Base-by-base conservation (phyloP, 345 rosid genomes). In the Hibiscus tridactylites region DNA sequence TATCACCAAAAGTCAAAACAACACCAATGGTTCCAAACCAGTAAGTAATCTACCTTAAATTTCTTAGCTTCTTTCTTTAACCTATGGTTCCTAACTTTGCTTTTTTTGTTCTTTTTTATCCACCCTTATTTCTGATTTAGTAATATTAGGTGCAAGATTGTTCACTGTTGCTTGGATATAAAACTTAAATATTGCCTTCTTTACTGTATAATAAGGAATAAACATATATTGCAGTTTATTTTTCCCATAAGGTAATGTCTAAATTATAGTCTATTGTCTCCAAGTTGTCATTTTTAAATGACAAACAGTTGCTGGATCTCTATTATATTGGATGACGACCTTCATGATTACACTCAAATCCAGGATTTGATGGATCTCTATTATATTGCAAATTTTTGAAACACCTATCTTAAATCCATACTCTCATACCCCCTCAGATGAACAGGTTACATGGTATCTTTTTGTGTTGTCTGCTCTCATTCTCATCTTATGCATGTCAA, bases 11-110 rank as follows among this genome's bases (percentile, higher is more conserved):
- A 74, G 84, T 88, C 50, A 80, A 74, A 58, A 88, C 92, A 29
- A 93, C 98, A 49, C 88, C 96, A 12, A 70, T 93, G 87, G 82
- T 89, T 71, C 86, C 93, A 39, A 76, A 91, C 79, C 89, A 81
- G 97, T 91, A 88, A 8, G 96, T 85, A 2, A 62, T 74, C 74
- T 65, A 61, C 67, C 78, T 77, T 75, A 52, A n/a, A 39, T 50
- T 50, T n/a, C 19, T n/a, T 50, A 16, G 19, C 9, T 12, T 31
- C 29, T 50, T 26, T 7, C 8, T 42, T 3, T 12, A 8, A 10
- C 47, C 47, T 39, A 39, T 39, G 28, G 9, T 56, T 47, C 28
- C 46, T 68, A 15, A 49, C 50, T 29, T 68, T 68, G 71, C 37
- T 24, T 46, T 15, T 42, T 5, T 24, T 12, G 7, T 1, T 0